Evolutionary conservation across 2,329 filamentous ascomycete genomes (phyloP).

Genomic region (Arachnomyces sp.): DNA sequence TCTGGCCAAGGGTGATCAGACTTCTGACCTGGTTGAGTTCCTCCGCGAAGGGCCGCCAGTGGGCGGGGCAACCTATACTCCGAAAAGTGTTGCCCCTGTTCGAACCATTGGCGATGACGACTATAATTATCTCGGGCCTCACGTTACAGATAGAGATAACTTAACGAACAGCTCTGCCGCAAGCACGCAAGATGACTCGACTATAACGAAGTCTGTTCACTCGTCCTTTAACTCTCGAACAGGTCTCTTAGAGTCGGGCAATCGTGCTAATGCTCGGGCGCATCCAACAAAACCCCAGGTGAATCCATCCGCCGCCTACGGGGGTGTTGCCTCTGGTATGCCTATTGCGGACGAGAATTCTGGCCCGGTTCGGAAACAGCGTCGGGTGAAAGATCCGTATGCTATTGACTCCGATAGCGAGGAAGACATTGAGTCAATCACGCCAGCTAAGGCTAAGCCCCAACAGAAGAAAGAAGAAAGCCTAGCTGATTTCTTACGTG

Average conservation of each 20-base stretch:
- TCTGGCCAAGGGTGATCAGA: constrained; percentile 57
- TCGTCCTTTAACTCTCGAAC: constrained; percentile 71
- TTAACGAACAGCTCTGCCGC: constrained; percentile 30
- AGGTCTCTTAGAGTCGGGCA: constrained; percentile 50
- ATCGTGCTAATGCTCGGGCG: constrained; percentile 20
- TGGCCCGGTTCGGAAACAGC: constrained; percentile 65
- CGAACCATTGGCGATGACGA: constrained; percentile 80
- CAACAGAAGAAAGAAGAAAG: constrained; percentile 38
- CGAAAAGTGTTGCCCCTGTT: constrained; percentile 77
- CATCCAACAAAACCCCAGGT: constrained; percentile 10
- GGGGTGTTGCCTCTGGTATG: constrained; percentile 6
- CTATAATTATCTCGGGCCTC: constrained; percentile 31
- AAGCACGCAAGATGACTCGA: constrained; percentile 47
- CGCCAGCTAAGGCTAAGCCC: constrained; percentile 38
- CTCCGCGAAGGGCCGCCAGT: constrained; percentile 77
- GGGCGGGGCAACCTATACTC: constrained; percentile 61
- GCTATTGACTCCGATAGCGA: constrained; percentile 75
- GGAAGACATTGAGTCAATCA: constrained; percentile 49
- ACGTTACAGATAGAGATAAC: constrained; percentile 21
- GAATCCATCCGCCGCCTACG: constrained; percentile 11
- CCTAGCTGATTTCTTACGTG: constrained; percentile 42
- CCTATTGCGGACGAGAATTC: constrained; percentile 26
- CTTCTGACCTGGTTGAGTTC: constrained; percentile 88
- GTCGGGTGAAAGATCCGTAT: constrained; percentile 79
- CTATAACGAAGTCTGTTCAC: constrained; percentile 40